Percentiles rank a stretch among this genome's conserved stretches.
Evolutionary conservation across 257 asterid genomes (phyloP).

Genomic region (Solanum virginianum): DNA sequence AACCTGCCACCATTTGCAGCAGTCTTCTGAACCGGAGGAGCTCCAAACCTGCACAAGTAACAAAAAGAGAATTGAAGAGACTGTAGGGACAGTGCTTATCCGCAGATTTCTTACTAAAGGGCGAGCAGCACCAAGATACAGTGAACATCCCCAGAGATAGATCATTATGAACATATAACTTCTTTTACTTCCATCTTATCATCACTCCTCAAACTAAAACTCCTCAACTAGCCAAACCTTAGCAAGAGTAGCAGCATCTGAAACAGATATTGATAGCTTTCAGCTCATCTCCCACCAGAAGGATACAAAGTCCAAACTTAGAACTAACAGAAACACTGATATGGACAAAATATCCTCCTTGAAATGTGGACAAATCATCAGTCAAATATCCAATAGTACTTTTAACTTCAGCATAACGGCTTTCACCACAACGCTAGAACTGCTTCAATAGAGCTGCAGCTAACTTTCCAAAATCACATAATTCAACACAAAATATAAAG

Average conservation of each 20-base stretch:
- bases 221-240: slow-evolving; percentile 5
- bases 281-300: neutral
- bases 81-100: neutral
- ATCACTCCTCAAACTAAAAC: neutral
- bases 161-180: neutral
- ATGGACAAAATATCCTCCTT: neutral
- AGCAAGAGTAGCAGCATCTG: neutral
- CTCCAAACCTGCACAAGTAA: slow-evolving; percentile 45
- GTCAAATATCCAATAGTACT: neutral
- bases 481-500: neutral
- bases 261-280: neutral
- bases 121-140: neutral
- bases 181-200: neutral
- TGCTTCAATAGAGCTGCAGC: neutral
- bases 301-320: neutral
- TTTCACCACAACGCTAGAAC: neutral
- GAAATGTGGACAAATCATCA: neutral
- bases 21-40: slow-evolving; percentile 24
- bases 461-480: neutral
- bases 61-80: slow-evolving; percentile 16
- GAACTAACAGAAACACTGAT: neutral
- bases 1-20: slow-evolving; percentile 38
- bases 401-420: neutral
- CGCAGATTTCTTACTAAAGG: neutral
- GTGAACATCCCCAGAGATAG: neutral